These are phyloP conservation scores for Colletotrichum destructivum DNA, from an alignment of 2,329 filamentous ascomycete species.

Conservation along the genomic window DNA sequence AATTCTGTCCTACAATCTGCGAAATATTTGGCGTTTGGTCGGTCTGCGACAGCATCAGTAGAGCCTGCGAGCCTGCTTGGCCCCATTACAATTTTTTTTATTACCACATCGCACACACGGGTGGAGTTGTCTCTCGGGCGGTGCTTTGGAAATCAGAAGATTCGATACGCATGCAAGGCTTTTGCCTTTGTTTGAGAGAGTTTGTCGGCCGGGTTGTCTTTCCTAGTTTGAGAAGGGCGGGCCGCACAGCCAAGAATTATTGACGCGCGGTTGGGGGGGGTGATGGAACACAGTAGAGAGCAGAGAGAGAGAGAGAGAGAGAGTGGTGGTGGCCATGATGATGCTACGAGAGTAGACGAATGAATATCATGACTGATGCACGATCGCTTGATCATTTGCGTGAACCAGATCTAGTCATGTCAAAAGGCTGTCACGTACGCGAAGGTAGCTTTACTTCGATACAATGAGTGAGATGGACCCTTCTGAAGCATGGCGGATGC, in stretches of 20 bases:
- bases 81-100: conserved; percentile 16
- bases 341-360: conserved; percentile 40
- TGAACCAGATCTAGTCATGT: neutral
- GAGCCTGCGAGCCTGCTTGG: conserved; percentile 23
- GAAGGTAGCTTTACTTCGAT: neutral
- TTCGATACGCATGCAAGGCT: conserved; percentile 8
- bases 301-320: conserved; percentile 23
- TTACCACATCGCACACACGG: conserved; percentile 20
- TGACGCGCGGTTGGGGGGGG: neutral
- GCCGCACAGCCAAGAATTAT: neutral
- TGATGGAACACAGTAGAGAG: conserved; percentile 28
- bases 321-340: conserved; percentile 28
- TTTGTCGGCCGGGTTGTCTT: conserved; percentile 7
- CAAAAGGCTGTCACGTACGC: neutral
- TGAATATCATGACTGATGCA: conserved; percentile 40
- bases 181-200: neutral
- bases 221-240: conserved; percentile 11
- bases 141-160: conserved; percentile 12
- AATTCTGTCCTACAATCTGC: conserved; percentile 10
- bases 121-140: conserved; percentile 6
- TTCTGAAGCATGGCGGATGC: neutral
- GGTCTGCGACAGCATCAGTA: conserved; percentile 39
- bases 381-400: conserved; percentile 31
- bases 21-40: conserved; percentile 32
- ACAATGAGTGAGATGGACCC: neutral